A percentile compares a stretch with the other conserved stretches of the same genome.
These are phyloP conservation scores for Aspergillus nidulans DNA, from an alignment of 495 filamentous ascomycete genomes.

Conservation along the genomic window DNA sequence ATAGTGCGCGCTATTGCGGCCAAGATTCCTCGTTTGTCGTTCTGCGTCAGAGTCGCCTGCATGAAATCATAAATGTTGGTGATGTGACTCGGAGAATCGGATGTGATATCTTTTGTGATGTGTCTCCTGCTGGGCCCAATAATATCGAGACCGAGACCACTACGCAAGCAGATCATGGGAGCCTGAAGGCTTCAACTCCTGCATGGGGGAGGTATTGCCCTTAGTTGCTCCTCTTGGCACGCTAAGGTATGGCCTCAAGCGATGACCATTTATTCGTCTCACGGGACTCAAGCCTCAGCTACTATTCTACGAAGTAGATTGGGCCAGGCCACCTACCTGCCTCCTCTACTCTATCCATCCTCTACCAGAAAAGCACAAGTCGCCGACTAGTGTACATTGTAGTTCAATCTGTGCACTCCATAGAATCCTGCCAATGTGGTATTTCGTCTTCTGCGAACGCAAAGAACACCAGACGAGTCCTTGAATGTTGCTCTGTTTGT, in stretches of 20 bases:
- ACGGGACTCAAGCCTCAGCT: neutral
- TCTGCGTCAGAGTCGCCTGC: neutral
- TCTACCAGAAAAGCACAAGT: neutral
- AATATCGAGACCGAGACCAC: neutral
- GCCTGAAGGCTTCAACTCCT: neutral
- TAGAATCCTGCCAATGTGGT: neutral
- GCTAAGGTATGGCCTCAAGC: neutral
- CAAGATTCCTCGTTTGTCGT: neutral
- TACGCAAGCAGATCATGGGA: neutral
- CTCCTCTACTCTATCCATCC: neutral
- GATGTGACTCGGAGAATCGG: constrained; percentile 6
- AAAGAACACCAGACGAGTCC: neutral
- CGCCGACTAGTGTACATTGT: neutral
- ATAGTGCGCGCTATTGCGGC: neutral
- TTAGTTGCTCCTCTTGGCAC: neutral
- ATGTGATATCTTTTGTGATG: constrained; percentile 24
- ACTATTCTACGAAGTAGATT: too few relatives aligned
- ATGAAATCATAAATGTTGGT: neutral
- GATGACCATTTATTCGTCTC: neutral
- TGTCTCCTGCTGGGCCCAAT: neutral
- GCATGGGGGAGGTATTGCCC: too few relatives aligned
- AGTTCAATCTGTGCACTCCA: neutral
- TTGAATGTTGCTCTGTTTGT: neutral
- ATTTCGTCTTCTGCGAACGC: neutral
- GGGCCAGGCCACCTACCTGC: too few relatives aligned